phyloP scores from a whole-genome alignment of 2,329 filamentous ascomycete species.

The Metarhizium guizhouense region DNA sequence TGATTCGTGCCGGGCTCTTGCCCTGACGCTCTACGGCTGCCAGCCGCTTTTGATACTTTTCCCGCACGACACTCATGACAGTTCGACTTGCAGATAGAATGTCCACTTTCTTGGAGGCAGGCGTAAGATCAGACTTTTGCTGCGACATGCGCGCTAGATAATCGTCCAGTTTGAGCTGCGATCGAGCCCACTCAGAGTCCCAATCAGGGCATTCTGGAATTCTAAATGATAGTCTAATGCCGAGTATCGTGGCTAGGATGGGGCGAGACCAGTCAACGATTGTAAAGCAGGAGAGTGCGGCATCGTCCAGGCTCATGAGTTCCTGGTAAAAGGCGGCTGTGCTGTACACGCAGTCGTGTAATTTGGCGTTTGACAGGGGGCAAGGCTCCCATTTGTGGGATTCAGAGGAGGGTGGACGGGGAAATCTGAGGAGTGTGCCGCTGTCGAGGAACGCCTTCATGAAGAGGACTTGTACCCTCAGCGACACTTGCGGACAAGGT shows the following conservation, averaged over 20 bases:
- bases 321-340: conserved; percentile 24
- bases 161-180: conserved; percentile 27
- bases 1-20: conserved; percentile 13
- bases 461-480: conserved; percentile 25
- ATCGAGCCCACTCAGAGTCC: conserved; percentile 28
- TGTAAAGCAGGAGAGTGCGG: conserved; percentile 27
- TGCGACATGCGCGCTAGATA: conserved; percentile 29
- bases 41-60: conserved; percentile 35
- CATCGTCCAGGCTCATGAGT: conserved; percentile 19
- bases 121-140: conserved; percentile 11
- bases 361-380: conserved; percentile 10
- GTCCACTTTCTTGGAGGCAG: conserved; percentile 26
- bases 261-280: conserved; percentile 34
- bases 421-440: conserved; percentile 24
- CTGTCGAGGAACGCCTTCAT: conserved; percentile 30
- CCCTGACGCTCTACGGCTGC: conserved; percentile 20
- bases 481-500: conserved; percentile 12
- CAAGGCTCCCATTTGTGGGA: conserved; percentile 4
- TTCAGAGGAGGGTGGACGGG: conserved; percentile 4
- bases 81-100: conserved; percentile 35
- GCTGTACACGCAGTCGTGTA: conserved; percentile 15
- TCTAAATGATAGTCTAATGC: conserved; percentile 38
- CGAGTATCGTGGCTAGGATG: conserved; percentile 31
- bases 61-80: conserved; percentile 35
- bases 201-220: conserved; percentile 26